A percentile compares a stretch with the other conserved stretches of the same genome.
phyloP scores from a whole-genome alignment of 2,329 filamentous ascomycete genomes.

The Ophiocordyceps camponoti-saundersi region DNA sequence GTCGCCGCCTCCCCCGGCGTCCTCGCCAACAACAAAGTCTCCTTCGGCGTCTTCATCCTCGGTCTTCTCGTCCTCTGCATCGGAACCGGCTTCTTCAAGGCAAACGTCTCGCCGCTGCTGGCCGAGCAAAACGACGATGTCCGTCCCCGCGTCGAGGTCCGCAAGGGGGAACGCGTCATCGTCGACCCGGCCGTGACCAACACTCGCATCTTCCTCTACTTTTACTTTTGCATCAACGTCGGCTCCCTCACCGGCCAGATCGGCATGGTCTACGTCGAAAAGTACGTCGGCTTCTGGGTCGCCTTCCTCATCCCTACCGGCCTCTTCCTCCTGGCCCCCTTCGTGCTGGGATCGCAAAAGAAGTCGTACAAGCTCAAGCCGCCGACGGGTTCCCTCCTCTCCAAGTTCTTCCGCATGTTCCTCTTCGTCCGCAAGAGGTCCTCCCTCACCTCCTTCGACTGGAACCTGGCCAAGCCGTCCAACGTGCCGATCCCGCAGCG shows the following conservation, averaged over 20 bases:
- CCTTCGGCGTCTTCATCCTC: constrained; percentile 52
- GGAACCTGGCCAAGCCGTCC: constrained; percentile 54
- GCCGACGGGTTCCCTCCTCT: constrained; percentile 54
- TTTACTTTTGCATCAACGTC: constrained; percentile 40
- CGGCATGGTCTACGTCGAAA: constrained; percentile 55
- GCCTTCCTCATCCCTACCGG: constrained; percentile 50
- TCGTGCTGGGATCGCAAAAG: constrained; percentile 38
- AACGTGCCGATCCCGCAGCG: constrained; percentile 34
- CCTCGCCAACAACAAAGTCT: constrained; percentile 36
- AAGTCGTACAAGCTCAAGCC: constrained; percentile 41
- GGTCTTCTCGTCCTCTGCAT: constrained; percentile 37
- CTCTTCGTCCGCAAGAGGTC: constrained; percentile 43
- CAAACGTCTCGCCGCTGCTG: constrained; percentile 57
- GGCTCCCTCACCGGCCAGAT: constrained; percentile 41
- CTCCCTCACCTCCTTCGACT: constrained; percentile 48
- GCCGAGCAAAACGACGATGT: constrained; percentile 51
- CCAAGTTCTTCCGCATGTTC: constrained; percentile 31
- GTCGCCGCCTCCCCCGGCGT: constrained; percentile 46
- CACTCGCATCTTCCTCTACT: constrained; percentile 51
- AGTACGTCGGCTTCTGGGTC: constrained; percentile 62
- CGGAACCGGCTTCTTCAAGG: constrained; percentile 68
- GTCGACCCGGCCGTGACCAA: constrained; percentile 53
- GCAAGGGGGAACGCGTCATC: constrained; percentile 48
- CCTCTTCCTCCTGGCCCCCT: constrained; percentile 44
- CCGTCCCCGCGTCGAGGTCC: constrained; percentile 37